Evolutionary conservation across 1,284 basidiomycete species (phyloP).

Genomic region (Trametes pubescens): DNA sequence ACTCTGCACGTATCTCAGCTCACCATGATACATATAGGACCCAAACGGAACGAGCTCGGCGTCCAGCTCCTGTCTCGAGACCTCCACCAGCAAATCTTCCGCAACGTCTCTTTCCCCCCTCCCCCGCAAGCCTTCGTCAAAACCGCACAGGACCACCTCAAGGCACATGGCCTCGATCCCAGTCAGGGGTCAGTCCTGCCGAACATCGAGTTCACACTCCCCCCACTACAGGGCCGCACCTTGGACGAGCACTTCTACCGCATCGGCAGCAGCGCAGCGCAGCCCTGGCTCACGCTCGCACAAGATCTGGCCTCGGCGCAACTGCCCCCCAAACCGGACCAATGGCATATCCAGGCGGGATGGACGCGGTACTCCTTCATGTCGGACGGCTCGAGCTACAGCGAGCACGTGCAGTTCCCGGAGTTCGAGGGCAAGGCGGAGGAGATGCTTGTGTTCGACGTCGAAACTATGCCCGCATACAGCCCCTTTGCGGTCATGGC

Average conservation of each 20-base stretch:
- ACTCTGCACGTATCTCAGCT: background rate
- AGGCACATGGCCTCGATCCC: constrained; percentile 82
- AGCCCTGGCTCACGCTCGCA: constrained; percentile 87
- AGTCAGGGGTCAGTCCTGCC: constrained; percentile 83
- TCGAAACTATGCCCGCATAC: constrained; percentile 91
- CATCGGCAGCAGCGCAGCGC: constrained; percentile 75
- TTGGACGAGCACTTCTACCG: constrained; percentile 92
- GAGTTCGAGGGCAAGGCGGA: constrained; percentile 70
- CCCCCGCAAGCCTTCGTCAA: constrained; percentile 72
- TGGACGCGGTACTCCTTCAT: constrained; percentile 89
- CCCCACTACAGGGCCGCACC: constrained; percentile 82
- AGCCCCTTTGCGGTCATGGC: constrained; percentile 91
- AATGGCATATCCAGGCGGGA: constrained; percentile 83
- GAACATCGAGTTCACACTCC: constrained; percentile 84
- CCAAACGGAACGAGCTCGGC: constrained; percentile 86
- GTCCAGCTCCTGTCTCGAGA: constrained; percentile 90
- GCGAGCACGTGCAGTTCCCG: constrained; percentile 68
- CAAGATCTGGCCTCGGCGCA: constrained; percentile 63
- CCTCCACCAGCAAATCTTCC: constrained; percentile 89
- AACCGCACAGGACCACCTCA: constrained; percentile 84
- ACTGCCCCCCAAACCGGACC: constrained; percentile 72
- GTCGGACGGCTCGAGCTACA: constrained; percentile 71
- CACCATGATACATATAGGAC: constrained; percentile 28
- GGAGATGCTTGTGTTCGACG: constrained; percentile 88
- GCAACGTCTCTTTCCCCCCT: constrained; percentile 68